A percentile compares a stretch with the other conserved stretches of the same genome.
These are phyloP conservation scores for Trichoderma simmonsii DNA, from an alignment of 2,329 filamentous ascomycete species.

Conservation along the genomic window DNA sequence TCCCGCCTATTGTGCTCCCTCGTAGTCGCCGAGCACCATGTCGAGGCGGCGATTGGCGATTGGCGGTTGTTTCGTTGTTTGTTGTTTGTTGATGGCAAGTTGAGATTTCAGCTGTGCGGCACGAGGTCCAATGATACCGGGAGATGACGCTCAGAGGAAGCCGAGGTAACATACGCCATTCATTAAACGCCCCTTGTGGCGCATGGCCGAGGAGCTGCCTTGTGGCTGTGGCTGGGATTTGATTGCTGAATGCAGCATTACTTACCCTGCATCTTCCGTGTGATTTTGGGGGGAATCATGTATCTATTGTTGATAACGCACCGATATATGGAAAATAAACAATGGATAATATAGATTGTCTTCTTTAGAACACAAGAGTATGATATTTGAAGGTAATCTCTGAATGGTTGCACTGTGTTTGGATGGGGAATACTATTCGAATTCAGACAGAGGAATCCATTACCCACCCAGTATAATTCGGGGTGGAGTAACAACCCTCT, in stretches of 20 bases:
- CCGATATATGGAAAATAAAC: neutral
- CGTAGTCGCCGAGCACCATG: neutral
- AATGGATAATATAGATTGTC: too few species aligned
- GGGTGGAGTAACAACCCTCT: too few species aligned
- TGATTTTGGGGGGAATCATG: neutral
- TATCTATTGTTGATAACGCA: too few species aligned
- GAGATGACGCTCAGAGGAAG: constrained; percentile 10
- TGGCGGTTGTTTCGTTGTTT: neutral
- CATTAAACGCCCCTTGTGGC: constrained; percentile 5
- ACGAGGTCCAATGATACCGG: neutral
- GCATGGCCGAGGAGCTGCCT: neutral
- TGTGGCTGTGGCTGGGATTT: neutral
- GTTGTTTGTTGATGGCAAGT: constrained; percentile 2
- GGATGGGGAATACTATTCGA: too few species aligned
- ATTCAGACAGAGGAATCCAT: too few species aligned
- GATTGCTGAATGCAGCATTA: neutral
- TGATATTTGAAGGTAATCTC: too few species aligned
- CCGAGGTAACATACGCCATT: constrained; percentile 1
- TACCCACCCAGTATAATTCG: too few species aligned
- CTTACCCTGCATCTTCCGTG: neutral
- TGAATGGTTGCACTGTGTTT: too few species aligned
- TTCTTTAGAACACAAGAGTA: too few species aligned
- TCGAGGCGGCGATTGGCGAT: neutral
- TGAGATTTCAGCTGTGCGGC: constrained; percentile 2
- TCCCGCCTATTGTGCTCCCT: neutral